These are phyloP conservation scores for Aspergillus cavernicola DNA, from an alignment of 495 filamentous ascomycete genomes.

Conservation along the genomic window DNA sequence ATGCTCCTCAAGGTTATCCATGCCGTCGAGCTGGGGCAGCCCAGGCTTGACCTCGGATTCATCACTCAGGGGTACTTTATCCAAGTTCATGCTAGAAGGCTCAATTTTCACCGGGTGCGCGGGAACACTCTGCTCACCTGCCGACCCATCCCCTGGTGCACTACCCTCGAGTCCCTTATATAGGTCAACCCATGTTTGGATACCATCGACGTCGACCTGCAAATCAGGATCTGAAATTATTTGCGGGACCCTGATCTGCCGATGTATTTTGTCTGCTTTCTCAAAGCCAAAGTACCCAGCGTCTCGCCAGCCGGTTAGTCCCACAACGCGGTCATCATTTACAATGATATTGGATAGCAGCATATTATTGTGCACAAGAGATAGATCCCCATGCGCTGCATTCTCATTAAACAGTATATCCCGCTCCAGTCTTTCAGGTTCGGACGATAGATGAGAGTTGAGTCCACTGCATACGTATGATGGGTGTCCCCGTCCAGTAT, in stretches of 20 bases:
- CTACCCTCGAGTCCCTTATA: constrained; percentile 27
- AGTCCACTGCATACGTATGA: constrained; percentile 39
- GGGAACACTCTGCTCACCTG: constrained; percentile 17
- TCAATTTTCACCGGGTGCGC: constrained; percentile 36
- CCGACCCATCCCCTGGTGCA: constrained; percentile 5
- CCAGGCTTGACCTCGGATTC: constrained; percentile 25
- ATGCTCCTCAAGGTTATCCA: constrained; percentile 25
- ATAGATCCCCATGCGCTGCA: constrained; percentile 23
- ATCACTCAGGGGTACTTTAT: constrained; percentile 29
- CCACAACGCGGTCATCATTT: constrained; percentile 35
- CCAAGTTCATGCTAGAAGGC: constrained; percentile 27
- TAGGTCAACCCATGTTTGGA: constrained; percentile 31
- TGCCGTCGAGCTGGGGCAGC: constrained; percentile 28
- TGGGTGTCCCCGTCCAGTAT: constrained; percentile 25
- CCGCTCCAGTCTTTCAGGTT: constrained; percentile 24
- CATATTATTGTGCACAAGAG: constrained; percentile 38
- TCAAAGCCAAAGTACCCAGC: constrained; percentile 41
- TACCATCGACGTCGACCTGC: constrained; percentile 8
- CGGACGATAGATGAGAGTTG: constrained; percentile 29
- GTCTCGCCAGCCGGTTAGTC: constrained; percentile 39
- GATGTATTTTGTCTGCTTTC: constrained; percentile 33
- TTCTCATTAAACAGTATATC: constrained; percentile 33
- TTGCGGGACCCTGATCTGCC: constrained; percentile 26
- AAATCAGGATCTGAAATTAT: constrained; percentile 6
- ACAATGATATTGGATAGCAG: constrained; percentile 38